phyloP scores from a whole-genome alignment of 345 rosid species.

The Sisymbrium altissimum region DNA sequence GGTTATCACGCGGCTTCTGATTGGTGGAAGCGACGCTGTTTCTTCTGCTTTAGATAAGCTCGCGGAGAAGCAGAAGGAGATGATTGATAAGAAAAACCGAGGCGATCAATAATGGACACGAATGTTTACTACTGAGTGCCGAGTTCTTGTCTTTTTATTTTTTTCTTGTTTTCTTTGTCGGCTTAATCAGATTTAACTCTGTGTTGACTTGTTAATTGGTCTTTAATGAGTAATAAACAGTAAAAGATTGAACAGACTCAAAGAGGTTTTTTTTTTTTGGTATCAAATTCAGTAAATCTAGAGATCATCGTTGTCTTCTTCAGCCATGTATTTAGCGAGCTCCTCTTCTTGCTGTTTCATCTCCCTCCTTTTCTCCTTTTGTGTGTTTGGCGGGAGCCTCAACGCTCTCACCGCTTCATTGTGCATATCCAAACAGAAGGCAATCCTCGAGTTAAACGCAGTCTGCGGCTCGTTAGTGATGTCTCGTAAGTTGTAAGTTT shows the following conservation, averaged over 20 bases:
- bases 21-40: conserved; percentile 80
- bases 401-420: conserved; percentile 74
- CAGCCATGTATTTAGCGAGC: conserved; percentile 75
- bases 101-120: conserved; percentile 27
- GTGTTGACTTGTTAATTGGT: neutral
- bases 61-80: conserved; percentile 67
- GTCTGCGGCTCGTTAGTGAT: conserved; percentile 78
- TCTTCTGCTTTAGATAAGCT: conserved; percentile 69
- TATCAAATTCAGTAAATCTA: conserved; percentile 23
- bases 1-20: conserved; percentile 61
- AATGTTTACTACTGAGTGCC: neutral
- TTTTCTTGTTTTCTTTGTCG: neutral
- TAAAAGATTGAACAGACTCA: neutral
- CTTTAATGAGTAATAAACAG: neutral
- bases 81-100: conserved; percentile 49
- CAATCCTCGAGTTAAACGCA: conserved; percentile 77
- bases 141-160: neutral
- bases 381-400: conserved; percentile 60
- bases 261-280: neutral
- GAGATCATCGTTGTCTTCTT: conserved; percentile 77
- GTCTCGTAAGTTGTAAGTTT: conserved; percentile 25
- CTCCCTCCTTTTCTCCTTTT: conserved; percentile 48
- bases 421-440: conserved; percentile 82
- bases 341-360: conserved; percentile 82
- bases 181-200: neutral